Evolutionary conservation across 768 basidiomycete genomes (phyloP), one percentile per base, ranked within the genome.

Genomic region (Russula dissimulans): DNA sequence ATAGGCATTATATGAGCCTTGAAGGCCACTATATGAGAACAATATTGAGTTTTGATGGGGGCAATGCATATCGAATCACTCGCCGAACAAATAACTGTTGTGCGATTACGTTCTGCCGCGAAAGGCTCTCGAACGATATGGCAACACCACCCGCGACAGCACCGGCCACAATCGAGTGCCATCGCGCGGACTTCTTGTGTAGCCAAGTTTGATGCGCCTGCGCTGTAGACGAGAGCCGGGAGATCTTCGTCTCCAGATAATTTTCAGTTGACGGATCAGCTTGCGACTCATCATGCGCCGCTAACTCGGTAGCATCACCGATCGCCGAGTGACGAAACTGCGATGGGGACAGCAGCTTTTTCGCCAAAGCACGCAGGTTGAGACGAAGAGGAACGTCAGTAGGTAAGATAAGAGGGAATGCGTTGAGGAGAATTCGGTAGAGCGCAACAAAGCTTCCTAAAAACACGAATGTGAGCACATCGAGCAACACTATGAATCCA

Each of bases 71-170:
- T 1, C 5, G 42, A 3, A 10, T 31, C 8, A 74, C 84, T 52
- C 58, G 85, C 91, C 92, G 82, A 54, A 95, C 92, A 73, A 95
- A 91, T 66, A 94, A 69, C 71, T 95, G 93, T 67, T 95, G 91
- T 0, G 87, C 87, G 63, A 94, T 87, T 17, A 81, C 79, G 15
- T 77, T 72, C 58, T 89, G 76, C 39, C 88, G 71, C 3, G 78
- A 78, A 62, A 74, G 77, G 69, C 82, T 90, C 75, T 94, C 92
- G 70, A 86, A 91, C 69, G 86, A 76, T 45, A 95, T 82, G 2
- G 85, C 85, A 3, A 87, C 59, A 2, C 81, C 83, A 14, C 90
- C 90, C 0, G 89, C 84, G 22, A 91, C 63, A 0, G 85, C 80
- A 9, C 92, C 92, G 1, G 93, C 91, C 17, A 89, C 65, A 0